Conservation (phyloP, 2,329 filamentous ascomycete genomes). For the Sporothrix humicola region DNA sequence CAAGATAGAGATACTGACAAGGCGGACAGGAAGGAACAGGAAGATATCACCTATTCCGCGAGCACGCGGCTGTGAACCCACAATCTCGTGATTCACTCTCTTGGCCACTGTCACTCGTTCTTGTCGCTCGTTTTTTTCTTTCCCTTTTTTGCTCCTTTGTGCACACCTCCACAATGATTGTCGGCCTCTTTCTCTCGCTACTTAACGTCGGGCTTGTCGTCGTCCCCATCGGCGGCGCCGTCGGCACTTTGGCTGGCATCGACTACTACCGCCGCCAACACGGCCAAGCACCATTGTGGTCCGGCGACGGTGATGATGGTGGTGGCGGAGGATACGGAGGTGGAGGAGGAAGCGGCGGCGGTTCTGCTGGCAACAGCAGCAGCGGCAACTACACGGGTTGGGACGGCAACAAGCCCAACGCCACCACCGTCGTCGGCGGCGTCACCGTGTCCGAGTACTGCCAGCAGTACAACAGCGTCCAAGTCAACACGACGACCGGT, state of each 20-base stretch:
- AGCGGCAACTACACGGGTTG: constrained; percentile 40
- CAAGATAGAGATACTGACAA: neutral
- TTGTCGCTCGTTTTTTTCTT: constrained; percentile 9
- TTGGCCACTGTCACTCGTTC: neutral
- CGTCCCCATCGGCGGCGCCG: constrained; percentile 42
- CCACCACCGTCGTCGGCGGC: constrained; percentile 31
- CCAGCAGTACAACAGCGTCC: constrained; percentile 35
- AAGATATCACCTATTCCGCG: no score
- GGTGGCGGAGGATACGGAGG: constrained; percentile 9
- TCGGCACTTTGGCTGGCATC: constrained; percentile 56
- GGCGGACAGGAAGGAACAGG: no score
- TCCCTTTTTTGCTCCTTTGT: neutral
- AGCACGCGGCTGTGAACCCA: neutral
- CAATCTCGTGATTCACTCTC: neutral
- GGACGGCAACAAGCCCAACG: constrained; percentile 38
- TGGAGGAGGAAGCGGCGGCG: constrained; percentile 2
- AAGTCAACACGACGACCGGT: constrained; percentile 44
- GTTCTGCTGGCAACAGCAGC: constrained; percentile 39
- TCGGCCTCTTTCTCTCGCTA: constrained; percentile 49
- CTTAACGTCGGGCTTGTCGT: constrained; percentile 58
- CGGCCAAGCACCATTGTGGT: constrained; percentile 54
- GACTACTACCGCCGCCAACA: constrained; percentile 51
- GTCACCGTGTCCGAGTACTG: constrained; percentile 35
- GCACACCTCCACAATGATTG: constrained; percentile 43
- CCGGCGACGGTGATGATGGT: constrained; percentile 37